A percentile compares a stretch with the other conserved stretches of the same genome.
These are phyloP conservation scores for Nemania sp. DNA, from an alignment of 2,329 filamentous ascomycete genomes.

Conservation along the genomic window DNA sequence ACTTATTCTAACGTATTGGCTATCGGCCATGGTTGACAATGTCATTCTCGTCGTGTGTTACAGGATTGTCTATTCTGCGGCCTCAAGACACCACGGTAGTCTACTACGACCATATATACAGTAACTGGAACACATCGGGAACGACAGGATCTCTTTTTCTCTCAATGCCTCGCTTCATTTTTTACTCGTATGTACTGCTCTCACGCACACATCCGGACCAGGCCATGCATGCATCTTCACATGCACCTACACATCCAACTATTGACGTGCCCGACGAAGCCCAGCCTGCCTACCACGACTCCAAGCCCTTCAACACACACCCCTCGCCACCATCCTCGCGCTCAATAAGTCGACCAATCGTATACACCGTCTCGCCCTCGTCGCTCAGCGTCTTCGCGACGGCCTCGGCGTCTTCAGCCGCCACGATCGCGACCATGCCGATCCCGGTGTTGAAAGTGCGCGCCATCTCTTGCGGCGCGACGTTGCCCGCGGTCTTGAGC, in stretches of 20 bases:
- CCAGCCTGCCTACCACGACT: conserved; percentile 40
- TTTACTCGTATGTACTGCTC: no score
- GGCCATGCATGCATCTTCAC: no score
- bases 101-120: no score
- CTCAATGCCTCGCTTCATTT: no score
- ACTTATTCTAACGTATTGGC: neutral
- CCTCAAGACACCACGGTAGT: neutral
- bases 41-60: neutral
- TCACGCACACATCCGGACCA: no score
- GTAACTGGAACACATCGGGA: neutral
- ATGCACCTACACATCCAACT: neutral
- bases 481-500: conserved; percentile 74
- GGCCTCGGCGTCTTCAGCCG: conserved; percentile 61
- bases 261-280: neutral
- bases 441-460: conserved; percentile 93
- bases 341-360: conserved; percentile 71
- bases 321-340: conserved; percentile 56
- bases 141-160: no score
- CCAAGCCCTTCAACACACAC: conserved; percentile 65
- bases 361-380: conserved; percentile 76
- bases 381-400: conserved; percentile 63
- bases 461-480: conserved; percentile 79
- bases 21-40: neutral
- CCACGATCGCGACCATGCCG: conserved; percentile 89
- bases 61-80: neutral